Conservation (phyloP, 2,329 filamentous ascomycete genomes). For the Geosmithia morbida region DNA sequence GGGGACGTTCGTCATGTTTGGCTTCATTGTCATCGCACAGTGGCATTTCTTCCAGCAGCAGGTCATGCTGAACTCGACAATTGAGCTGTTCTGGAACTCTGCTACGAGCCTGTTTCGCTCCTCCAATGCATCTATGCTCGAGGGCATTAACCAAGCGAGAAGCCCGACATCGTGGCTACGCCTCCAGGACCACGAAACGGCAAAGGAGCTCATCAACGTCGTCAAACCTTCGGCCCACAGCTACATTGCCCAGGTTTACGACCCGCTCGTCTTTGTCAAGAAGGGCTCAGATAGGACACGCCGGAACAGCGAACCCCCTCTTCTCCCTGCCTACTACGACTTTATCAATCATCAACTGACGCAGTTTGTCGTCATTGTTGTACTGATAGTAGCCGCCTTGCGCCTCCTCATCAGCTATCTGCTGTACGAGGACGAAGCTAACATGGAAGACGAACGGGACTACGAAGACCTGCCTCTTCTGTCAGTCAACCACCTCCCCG, state of each 20-base stretch:
- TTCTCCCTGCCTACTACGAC: constrained; percentile 38
- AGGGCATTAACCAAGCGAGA: constrained; percentile 57
- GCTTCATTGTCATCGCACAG: constrained; percentile 59
- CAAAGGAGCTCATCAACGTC: constrained; percentile 60
- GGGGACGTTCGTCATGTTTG: constrained; percentile 57
- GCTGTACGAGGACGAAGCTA: constrained; percentile 47
- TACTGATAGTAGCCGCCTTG: constrained; percentile 49
- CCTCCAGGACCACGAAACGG: constrained; percentile 67
- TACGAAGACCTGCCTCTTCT: constrained; percentile 33
- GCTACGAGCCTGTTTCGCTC: constrained; percentile 10
- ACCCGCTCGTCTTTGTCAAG: constrained; percentile 59
- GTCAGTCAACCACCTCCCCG: constrained; percentile 42
- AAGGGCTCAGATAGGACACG: constrained; percentile 53
- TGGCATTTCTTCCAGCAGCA: constrained; percentile 62
- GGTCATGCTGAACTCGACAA: constrained; percentile 18
- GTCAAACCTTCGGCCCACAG: constrained; percentile 58
- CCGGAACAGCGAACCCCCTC: constrained; percentile 20
- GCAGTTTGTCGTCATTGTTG: constrained; percentile 46
- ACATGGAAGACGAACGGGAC: constrained; percentile 28
- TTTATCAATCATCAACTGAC: constrained; percentile 46
- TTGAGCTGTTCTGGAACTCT: constrained; percentile 2
- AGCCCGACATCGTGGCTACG: constrained; percentile 66
- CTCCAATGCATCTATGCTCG: constrained; percentile 26
- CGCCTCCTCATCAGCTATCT: constrained; percentile 62
- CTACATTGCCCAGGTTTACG: constrained; percentile 60